These are phyloP conservation scores for Solanum ossicruentum DNA, from an alignment of 257 asterid genomes.

Conservation along the genomic window DNA sequence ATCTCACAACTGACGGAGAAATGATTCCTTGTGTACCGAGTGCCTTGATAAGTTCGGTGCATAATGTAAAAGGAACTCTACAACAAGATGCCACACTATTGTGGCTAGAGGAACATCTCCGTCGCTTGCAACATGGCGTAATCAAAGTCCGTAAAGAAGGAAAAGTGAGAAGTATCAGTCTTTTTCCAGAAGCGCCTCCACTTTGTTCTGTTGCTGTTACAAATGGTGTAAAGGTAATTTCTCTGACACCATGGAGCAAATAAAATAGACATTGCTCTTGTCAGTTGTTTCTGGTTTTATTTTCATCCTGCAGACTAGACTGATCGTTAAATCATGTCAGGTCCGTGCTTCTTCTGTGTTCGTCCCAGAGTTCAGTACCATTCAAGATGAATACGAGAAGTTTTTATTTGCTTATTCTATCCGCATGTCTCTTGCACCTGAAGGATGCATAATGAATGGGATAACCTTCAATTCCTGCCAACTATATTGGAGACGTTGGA, in stretches of 20 bases:
- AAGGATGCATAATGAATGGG: slow-evolving; percentile 64
- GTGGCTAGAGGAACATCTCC: slow-evolving; percentile 90
- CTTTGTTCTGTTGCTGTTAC: slow-evolving; percentile 62
- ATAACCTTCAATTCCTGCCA: slow-evolving; percentile 59
- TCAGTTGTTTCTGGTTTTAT: background rate
- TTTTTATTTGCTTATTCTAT: slow-evolving; percentile 66
- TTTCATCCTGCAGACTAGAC: background rate
- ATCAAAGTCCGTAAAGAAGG: slow-evolving; percentile 45
- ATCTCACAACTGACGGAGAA: slow-evolving; percentile 56
- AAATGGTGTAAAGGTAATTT: slow-evolving; percentile 74
- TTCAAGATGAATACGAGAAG: slow-evolving; percentile 37
- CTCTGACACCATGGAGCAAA: background rate
- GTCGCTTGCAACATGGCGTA: slow-evolving; percentile 52
- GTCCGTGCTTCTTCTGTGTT: slow-evolving; percentile 88
- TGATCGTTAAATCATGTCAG: slow-evolving; percentile 17
- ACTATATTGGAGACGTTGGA: slow-evolving; percentile 79
- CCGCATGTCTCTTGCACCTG: slow-evolving; percentile 68
- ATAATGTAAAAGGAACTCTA: slow-evolving; percentile 24
- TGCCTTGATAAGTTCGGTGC: slow-evolving; percentile 33
- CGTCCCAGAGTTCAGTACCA: slow-evolving; percentile 71
- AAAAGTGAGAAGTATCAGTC: slow-evolving; percentile 45
- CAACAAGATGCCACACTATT: slow-evolving; percentile 72
- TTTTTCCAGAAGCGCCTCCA: slow-evolving; percentile 64
- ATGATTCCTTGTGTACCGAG: slow-evolving; percentile 87
- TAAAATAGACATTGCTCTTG: background rate